phyloP scores from a whole-genome alignment of 176 grass and related monocot genomes.

The Musa schizocarpa region DNA sequence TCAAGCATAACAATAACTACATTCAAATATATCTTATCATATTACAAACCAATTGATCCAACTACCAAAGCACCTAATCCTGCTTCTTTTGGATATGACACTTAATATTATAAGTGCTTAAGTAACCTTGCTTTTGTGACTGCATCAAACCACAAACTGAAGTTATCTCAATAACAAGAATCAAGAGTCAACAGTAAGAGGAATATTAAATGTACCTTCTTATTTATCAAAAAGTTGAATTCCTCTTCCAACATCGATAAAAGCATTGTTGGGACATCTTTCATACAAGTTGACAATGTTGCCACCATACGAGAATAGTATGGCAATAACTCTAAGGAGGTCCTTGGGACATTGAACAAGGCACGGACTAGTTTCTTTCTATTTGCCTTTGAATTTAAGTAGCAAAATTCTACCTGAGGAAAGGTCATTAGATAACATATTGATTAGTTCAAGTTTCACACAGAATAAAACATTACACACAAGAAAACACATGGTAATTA shows the following conservation, averaged over 20 bases:
- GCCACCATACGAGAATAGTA: constrained; percentile 96
- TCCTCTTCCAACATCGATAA: constrained; percentile 90
- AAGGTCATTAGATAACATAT: constrained; percentile 23
- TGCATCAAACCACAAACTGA: not conserved
- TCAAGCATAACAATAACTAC: not conserved
- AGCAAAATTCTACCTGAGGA: constrained; percentile 94
- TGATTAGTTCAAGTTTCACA: not conserved
- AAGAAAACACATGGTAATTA: constrained; percentile 27
- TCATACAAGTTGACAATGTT: constrained; percentile 87
- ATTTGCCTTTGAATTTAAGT: constrained; percentile 93
- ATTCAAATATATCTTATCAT: too few relatives aligned
- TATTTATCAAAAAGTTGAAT: constrained; percentile 98
- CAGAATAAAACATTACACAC: not conserved
- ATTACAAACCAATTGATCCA: too few relatives aligned
- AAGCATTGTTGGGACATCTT: constrained; percentile 81
- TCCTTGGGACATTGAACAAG: constrained; percentile 77
- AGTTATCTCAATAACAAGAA: not conserved
- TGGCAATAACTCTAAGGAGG: constrained; percentile 88
- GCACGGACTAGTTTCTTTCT: constrained; percentile 89
- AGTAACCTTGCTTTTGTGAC: not conserved
- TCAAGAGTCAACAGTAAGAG: not conserved
- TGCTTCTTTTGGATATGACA: not conserved
- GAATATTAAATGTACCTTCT: constrained; percentile 50
- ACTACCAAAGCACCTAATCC: too few relatives aligned
- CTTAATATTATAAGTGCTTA: not conserved